phyloP scores from a whole-genome alignment of 257 asterid species.

The Agastache rugosa region DNA sequence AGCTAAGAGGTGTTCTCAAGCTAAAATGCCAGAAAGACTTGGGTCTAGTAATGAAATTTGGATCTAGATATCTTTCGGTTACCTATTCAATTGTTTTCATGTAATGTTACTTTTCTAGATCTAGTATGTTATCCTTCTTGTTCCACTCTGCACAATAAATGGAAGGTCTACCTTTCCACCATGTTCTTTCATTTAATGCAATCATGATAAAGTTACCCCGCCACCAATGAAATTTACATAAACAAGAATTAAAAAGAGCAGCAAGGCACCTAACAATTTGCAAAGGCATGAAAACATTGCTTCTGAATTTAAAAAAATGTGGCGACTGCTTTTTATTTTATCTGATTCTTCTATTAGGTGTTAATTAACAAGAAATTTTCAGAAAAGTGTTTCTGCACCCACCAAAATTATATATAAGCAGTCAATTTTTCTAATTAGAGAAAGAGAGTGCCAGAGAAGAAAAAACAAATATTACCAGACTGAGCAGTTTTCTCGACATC shows the following conservation, averaged over 20 bases:
- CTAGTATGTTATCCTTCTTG: background rate
- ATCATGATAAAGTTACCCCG: conserved; percentile 25
- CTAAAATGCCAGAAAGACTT: background rate
- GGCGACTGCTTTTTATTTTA: background rate
- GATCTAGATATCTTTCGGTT: conserved; percentile 5
- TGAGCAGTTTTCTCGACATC: conserved; percentile 67
- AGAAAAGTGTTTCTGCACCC: conserved; percentile 4
- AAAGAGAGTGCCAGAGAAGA: background rate
- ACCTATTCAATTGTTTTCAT: background rate
- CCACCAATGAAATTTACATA: background rate
- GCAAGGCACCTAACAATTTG: background rate
- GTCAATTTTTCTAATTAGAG: conserved; percentile 3
- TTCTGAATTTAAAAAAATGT: conserved; percentile 11
- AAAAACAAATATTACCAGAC: conserved; percentile 54
- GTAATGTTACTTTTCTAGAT: background rate
- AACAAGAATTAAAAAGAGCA: conserved; percentile 5
- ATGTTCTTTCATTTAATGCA: conserved; percentile 10
- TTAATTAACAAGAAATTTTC: background rate
- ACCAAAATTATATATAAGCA: conserved; percentile 1
- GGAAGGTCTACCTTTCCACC: conserved; percentile 9
- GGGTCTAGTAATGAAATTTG: background rate
- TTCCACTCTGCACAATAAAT: background rate
- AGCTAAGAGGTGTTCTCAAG: conserved; percentile 22
- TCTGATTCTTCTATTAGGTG: conserved; percentile 3
- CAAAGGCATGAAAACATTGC: conserved; percentile 10